phyloP scores from a whole-genome alignment of 371 early-diverging fungal species.

The Blastocladiella emersonii region DNA sequence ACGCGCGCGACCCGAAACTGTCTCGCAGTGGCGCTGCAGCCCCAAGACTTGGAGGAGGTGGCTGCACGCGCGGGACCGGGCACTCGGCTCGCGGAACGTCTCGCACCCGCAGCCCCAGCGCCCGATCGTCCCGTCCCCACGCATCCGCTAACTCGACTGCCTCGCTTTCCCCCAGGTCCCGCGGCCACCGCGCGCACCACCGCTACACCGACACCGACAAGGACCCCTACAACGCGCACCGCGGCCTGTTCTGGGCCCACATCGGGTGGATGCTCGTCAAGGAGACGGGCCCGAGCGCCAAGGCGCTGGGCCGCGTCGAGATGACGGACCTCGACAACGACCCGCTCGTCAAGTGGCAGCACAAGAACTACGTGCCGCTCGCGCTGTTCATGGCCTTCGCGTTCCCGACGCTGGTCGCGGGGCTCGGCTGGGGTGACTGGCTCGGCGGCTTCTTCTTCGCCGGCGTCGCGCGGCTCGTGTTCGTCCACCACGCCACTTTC shows the following conservation, averaged over 20 bases:
- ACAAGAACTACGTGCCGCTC: constrained; percentile 61
- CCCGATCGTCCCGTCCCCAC: too few relatives aligned
- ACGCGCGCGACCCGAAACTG: too few relatives aligned
- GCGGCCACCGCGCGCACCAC: constrained; percentile 84
- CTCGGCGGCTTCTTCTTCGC: constrained; percentile 79
- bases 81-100: too few relatives aligned
- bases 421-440: constrained; percentile 80
- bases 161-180: constrained; percentile 16
- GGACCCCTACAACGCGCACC: constrained; percentile 78
- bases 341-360: constrained; percentile 63
- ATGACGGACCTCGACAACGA: constrained; percentile 69
- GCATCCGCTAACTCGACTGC: too few relatives aligned
- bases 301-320: constrained; percentile 50
- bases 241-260: constrained; percentile 76
- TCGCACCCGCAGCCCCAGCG: too few relatives aligned
- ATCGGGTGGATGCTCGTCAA: constrained; percentile 80
- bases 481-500: constrained; percentile 88
- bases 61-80: too few relatives aligned
- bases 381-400: constrained; percentile 56
- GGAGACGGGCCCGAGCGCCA: constrained; percentile 35
- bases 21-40: too few relatives aligned
- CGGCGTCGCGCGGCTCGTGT: constrained; percentile 57
- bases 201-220: constrained; percentile 79
- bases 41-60: too few relatives aligned
- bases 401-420: constrained; percentile 66